Base-by-base conservation (phyloP, 768 basidiomycete genomes). In the Collybia sordida region DNA sequence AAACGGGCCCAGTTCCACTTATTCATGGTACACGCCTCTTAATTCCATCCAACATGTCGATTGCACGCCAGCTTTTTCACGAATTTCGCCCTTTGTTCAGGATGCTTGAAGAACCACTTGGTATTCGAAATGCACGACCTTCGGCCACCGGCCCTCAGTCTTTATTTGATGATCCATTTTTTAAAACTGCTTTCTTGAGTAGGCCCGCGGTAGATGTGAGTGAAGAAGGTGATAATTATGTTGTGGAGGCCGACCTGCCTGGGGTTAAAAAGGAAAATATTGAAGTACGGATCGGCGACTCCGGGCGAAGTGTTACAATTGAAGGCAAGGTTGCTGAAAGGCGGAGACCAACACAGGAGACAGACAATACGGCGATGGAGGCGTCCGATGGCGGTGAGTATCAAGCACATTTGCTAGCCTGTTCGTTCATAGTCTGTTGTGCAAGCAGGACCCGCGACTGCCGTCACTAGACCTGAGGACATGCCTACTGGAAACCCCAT, bases 251-350 rank as follows among this genome's bases (percentile, higher is more conserved):
- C 1, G 90, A 92, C 59, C 59, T 92, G 22, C 90, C 89, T 18
- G 88, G 89, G 0, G 81, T 91, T 22, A 83, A 81, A 64, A 89
- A 85, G 71, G 88, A 90, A 57, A 82, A 90, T 58, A 62, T 90
- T 7, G 78, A 88, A 48, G 77, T 91, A 44, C 76, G 81, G 6
- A 72, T 91, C 50, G 86, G 86, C 7, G 84, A 89, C 49, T 80
- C 77, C 14, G 88, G 87, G 2, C 75, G 80, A 49, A 88, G 81
- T 53, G 62, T 90, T 49, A 88, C 83, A 3, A 88, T 92, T 49
- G 81, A 88, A 61, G 89, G 89, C 6, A 83, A 76, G 58, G 65
- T 80, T 34, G 59, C 65, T 41, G 66, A 67, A 37, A 64, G 68
- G 18, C 50, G 57, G 43, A 42, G 49, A 45, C 45, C 55, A 51